These are phyloP conservation scores for Hamamelis virginiana DNA, from an alignment of 164 flowering plant genomes.

Conservation along the genomic window DNA sequence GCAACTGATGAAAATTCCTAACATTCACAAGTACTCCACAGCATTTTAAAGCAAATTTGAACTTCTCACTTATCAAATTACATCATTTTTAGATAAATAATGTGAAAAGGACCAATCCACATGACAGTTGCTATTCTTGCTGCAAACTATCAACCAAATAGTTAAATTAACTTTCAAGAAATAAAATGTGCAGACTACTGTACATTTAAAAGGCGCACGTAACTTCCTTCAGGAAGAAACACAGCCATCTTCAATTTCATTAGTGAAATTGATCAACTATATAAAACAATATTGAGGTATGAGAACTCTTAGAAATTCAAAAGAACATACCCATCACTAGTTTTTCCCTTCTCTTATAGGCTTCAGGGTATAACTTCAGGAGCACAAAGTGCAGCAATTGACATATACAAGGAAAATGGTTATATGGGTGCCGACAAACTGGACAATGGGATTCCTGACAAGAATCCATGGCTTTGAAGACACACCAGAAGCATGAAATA, in stretches of 20 bases:
- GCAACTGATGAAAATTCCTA: background rate
- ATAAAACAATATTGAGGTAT: too few species aligned
- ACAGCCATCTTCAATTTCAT: too few species aligned
- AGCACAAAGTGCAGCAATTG: background rate
- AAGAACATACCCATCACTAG: background rate
- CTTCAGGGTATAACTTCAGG: background rate
- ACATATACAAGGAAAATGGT: background rate
- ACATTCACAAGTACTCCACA: too few species aligned
- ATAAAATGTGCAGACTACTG: too few species aligned
- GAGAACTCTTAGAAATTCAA: background rate
- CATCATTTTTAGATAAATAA: background rate
- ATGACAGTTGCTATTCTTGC: background rate
- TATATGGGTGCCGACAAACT: slow-evolving; percentile 1
- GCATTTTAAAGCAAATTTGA: background rate
- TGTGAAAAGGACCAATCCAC: background rate
- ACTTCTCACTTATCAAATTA: background rate
- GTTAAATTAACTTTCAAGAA: too few species aligned
- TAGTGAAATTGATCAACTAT: too few species aligned
- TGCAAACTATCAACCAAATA: too few species aligned
- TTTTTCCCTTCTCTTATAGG: background rate
- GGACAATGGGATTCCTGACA: slow-evolving; percentile 1
- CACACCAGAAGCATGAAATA: slow-evolving; percentile 5
- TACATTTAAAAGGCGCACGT: too few species aligned
- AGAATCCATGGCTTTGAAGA: background rate
- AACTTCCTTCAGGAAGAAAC: too few species aligned